phyloP scores from a whole-genome alignment of 306 rosid species.

The Pyrus pyrifolia region DNA sequence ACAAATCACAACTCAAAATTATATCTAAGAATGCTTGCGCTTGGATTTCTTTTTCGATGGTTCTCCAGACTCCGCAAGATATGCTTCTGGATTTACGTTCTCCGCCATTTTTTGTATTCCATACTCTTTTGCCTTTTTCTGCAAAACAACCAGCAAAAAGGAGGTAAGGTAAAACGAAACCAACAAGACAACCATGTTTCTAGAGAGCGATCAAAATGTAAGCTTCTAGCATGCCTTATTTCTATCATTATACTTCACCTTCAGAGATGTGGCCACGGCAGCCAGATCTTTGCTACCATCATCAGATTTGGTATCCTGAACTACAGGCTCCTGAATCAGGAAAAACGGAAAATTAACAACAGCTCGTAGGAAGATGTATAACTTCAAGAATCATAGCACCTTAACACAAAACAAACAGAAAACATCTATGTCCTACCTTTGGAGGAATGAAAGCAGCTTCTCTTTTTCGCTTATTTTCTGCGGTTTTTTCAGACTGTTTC shows the following conservation, averaged over 20 bases:
- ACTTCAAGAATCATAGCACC: no score
- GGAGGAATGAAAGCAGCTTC: conserved; percentile 84
- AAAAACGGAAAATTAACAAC: not conserved
- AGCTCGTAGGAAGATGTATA: not conserved
- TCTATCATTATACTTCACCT: conserved; percentile 38
- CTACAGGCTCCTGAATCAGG: conserved; percentile 53
- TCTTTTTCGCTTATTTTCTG: conserved; percentile 80
- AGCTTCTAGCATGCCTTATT: not conserved
- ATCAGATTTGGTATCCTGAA: conserved; percentile 30
- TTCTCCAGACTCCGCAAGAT: conserved; percentile 45
- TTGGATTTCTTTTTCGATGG: conserved; percentile 58
- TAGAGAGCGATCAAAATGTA: not conserved
- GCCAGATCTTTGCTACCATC: conserved; percentile 42
- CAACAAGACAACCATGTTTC: not conserved
- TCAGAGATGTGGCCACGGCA: conserved; percentile 46
- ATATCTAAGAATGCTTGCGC: conserved; percentile 21
- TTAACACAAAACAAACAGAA: not conserved
- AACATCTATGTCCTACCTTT: conserved; percentile 24
- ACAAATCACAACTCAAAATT: not conserved
- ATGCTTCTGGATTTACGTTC: conserved; percentile 50
- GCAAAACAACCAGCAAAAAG: conserved; percentile 11
- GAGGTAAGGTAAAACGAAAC: not conserved
- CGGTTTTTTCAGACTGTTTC: conserved; percentile 67
- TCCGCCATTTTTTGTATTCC: conserved; percentile 53
- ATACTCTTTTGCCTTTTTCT: conserved; percentile 63